Percentiles rank a stretch among this genome's conserved stretches.
Conservation (phyloP, 73 alveolate genomes). For the Tetrahymena elliotti region DNA sequence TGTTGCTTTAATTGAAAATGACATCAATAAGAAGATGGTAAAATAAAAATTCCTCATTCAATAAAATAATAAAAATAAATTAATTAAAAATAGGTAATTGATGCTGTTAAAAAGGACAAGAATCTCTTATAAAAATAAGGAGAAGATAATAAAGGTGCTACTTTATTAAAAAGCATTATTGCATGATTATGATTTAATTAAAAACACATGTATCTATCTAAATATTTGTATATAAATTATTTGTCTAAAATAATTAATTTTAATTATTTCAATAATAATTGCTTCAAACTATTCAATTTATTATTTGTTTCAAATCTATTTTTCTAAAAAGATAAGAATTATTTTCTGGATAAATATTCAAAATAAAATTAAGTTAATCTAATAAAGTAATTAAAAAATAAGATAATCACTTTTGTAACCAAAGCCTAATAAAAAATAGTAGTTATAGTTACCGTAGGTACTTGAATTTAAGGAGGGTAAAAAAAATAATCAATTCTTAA, state of each 20-base stretch:
- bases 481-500: no score
- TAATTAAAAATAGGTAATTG: neutral
- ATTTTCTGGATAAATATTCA: no score
- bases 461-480: no score
- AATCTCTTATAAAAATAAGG: neutral
- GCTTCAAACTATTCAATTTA: neutral
- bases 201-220: neutral
- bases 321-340: no score
- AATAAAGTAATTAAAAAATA: no score
- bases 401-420: no score
- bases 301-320: no score
- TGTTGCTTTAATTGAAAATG: neutral
- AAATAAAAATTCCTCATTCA: neutral
- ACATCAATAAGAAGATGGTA: neutral
- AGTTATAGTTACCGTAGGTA: no score
- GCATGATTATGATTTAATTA: neutral
- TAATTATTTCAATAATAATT: neutral
- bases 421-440: no score
- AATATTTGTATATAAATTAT: no score
- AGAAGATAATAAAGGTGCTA: neutral
- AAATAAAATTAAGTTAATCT: no score
- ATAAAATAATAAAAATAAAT: neutral
- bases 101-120: neutral
- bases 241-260: neutral
- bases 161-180: neutral